A percentile compares a stretch with the other conserved stretches of the same genome.
phyloP scores from a whole-genome alignment of 768 basidiomycete species.

The Melanogaster broomeanus region DNA sequence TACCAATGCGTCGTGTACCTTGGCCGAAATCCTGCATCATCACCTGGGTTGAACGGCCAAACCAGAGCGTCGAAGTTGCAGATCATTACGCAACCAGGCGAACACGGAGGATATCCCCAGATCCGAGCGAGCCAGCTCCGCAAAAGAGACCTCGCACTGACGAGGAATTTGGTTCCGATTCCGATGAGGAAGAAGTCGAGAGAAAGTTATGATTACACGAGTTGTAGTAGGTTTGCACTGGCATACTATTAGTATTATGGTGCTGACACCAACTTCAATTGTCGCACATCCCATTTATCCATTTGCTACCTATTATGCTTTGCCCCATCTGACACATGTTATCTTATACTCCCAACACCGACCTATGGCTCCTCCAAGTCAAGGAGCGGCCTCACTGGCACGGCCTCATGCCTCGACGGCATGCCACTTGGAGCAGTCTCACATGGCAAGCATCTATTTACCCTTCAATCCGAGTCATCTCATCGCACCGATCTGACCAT shows the following conservation, averaged over 20 bases:
- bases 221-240: no score
- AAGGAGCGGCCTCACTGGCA: no score
- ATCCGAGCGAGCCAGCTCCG: constrained; percentile 6
- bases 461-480: constrained; percentile 17
- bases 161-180: constrained; percentile 26
- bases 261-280: no score
- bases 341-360: constrained; percentile 14
- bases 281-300: no score
- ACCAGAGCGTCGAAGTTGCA: constrained; percentile 5
- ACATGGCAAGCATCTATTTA: constrained; percentile 25
- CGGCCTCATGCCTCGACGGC: constrained; percentile 26
- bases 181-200: constrained; percentile 50
- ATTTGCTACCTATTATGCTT: no score
- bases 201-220: no score
- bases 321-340: constrained; percentile 17
- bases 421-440: constrained; percentile 16
- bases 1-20: constrained; percentile 64
- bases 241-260: no score
- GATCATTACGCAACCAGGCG: constrained; percentile 27
- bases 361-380: constrained; percentile 30
- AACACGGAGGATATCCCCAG: constrained; percentile 26
- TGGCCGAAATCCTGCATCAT: constrained; percentile 37
- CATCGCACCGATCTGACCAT: constrained; percentile 22
- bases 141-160: constrained; percentile 32
- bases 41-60: constrained; percentile 15